Conservation (phyloP, 306 rosid species). For the Prunus persica region DNA sequence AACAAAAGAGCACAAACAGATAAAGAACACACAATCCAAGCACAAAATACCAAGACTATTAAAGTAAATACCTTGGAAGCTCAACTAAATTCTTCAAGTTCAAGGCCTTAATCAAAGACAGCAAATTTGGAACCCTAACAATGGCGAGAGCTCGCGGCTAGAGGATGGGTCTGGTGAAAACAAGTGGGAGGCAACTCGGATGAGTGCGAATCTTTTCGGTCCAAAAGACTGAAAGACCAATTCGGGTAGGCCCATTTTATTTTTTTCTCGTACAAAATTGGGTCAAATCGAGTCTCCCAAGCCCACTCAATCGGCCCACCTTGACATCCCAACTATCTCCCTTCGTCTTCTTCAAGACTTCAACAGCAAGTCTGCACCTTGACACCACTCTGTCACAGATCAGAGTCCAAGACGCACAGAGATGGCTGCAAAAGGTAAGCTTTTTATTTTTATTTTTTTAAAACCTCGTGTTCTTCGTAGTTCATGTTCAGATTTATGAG, state of each 20-base stretch:
- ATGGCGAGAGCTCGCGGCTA: neutral
- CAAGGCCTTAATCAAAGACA: neutral
- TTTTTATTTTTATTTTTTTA: neutral
- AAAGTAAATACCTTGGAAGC: neutral
- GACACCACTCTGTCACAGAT: neutral
- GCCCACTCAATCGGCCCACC: neutral
- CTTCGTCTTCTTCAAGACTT: conserved; percentile 3
- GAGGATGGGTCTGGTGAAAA: neutral
- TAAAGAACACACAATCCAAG: neutral
- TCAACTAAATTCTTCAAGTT: neutral
- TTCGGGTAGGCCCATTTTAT: neutral
- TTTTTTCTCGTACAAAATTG: neutral
- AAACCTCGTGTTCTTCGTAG: neutral
- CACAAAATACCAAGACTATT: neutral
- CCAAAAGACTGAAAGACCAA: neutral
- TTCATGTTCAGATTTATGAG: neutral
- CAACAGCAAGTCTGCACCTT: conserved; percentile 2
- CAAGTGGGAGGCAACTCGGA: neutral
- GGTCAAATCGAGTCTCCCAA: neutral
- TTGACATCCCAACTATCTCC: neutral
- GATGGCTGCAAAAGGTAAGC: conserved; percentile 13
- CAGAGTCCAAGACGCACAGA: neutral
- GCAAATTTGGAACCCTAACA: conserved; percentile 9
- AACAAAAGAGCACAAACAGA: neutral
- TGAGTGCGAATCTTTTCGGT: neutral